Conservation (phyloP, 2,329 filamentous ascomycete genomes). For the Colletotrichum sp. region DNA sequence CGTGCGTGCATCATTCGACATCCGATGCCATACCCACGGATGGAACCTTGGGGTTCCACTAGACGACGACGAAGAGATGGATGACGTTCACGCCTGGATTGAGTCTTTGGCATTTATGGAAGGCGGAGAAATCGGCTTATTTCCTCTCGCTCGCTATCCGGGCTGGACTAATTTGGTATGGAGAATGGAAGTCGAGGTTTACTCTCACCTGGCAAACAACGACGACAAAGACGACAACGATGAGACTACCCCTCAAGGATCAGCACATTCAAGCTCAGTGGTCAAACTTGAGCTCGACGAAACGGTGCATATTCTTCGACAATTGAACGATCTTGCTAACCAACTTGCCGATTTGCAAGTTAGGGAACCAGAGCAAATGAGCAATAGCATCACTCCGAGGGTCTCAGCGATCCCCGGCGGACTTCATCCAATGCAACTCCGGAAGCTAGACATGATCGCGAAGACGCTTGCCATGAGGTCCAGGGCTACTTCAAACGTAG, state of each 20-base stretch:
- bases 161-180: background rate
- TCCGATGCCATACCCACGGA: background rate
- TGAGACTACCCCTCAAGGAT: too few species aligned
- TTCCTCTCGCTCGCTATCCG: background rate
- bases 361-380: rapidly evolving
- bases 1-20: background rate
- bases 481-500: background rate
- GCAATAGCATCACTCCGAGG: rapidly evolving
- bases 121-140: background rate
- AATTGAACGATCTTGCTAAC: background rate
- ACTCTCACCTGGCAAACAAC: background rate
- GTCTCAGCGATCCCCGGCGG: background rate
- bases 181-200: background rate
- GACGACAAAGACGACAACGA: too few species aligned
- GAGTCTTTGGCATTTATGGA: background rate
- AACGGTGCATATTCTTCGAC: background rate
- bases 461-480: background rate
- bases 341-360: background rate
- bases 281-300: background rate
- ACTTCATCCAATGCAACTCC: background rate
- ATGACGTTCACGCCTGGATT: background rate
- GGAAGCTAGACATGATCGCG: background rate
- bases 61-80: background rate
- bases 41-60: background rate
- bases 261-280: background rate